These are phyloP conservation scores for Colletotrichum theobromicola DNA, from an alignment of 2,329 filamentous ascomycete species.

Conservation along the genomic window DNA sequence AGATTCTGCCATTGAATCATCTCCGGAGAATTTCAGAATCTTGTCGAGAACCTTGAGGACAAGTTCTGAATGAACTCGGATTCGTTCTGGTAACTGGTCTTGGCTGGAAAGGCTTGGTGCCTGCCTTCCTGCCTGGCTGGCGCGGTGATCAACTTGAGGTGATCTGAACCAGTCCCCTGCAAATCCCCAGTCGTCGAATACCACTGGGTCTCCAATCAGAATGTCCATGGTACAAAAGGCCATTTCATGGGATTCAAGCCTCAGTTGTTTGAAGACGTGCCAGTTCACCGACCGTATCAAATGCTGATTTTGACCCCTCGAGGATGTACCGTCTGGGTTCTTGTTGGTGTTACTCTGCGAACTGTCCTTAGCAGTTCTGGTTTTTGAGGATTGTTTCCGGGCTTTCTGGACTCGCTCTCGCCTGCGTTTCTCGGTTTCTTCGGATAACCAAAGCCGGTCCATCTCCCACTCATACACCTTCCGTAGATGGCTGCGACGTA, in stretches of 20 bases:
- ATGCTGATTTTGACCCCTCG: neutral
- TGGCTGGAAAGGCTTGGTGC: neutral
- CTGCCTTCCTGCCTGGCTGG: neutral
- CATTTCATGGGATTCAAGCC: accelerated
- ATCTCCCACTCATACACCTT: neutral
- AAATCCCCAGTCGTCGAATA: neutral
- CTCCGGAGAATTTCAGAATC: accelerated
- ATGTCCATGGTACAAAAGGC: neutral
- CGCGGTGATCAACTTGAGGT: accelerated
- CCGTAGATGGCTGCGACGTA: neutral
- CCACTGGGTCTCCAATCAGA: neutral
- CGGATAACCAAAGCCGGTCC: neutral
- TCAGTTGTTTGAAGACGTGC: neutral
- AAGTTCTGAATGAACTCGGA: neutral
- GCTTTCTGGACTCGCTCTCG: accelerated
- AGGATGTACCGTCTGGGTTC: no score
- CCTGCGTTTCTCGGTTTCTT: neutral
- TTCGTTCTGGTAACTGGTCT: neutral
- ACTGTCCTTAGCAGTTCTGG: neutral
- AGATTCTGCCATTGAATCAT: accelerated
- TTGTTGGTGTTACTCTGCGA: accelerated
- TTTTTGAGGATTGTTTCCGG: no score
- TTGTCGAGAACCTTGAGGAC: neutral
- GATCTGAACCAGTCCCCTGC: neutral
- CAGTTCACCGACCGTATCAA: accelerated